Percentiles rank a stretch among this genome's conserved stretches.
phyloP scores from a whole-genome alignment of 352 stramenopile genomes.

The Pythium dissotocum region DNA sequence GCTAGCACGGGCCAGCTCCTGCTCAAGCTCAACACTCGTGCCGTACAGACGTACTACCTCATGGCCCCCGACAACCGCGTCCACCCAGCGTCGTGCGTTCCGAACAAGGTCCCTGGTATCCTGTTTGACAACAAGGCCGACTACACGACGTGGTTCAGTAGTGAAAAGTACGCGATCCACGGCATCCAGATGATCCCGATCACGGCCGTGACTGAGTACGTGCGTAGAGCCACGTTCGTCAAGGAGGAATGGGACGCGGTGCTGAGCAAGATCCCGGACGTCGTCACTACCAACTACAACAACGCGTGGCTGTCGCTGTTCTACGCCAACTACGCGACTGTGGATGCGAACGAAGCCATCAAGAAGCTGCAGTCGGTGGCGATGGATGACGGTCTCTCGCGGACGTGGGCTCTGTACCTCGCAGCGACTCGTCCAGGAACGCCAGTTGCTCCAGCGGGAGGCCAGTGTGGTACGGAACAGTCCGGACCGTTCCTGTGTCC shows the following conservation, averaged over 20 bases:
- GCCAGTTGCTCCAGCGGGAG: neutral
- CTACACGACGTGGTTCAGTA: neutral
- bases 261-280: conserved; percentile 38
- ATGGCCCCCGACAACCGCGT: conserved; percentile 45
- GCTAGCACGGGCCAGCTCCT: conserved; percentile 46
- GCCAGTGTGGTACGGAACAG: neutral
- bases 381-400: conserved; percentile 34
- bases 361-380: conserved; percentile 15
- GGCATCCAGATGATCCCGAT: neutral
- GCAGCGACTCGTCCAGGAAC: conserved; percentile 19
- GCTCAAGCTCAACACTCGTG: conserved; percentile 46
- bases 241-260: conserved; percentile 52
- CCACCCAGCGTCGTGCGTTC: conserved; percentile 45
- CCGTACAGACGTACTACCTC: conserved; percentile 67
- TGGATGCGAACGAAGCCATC: conserved; percentile 24
- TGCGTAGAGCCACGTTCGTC: conserved; percentile 26
- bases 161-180: neutral
- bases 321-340: conserved; percentile 38
- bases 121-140: conserved; percentile 78
- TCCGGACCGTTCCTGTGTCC: neutral
- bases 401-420: conserved; percentile 39
- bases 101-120: conserved; percentile 70
- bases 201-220: conserved; percentile 21
- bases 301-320: conserved; percentile 33
- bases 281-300: conserved; percentile 35